Conservation (phyloP, 306 rosid genomes). For the Leucaena leucocephala region DNA sequence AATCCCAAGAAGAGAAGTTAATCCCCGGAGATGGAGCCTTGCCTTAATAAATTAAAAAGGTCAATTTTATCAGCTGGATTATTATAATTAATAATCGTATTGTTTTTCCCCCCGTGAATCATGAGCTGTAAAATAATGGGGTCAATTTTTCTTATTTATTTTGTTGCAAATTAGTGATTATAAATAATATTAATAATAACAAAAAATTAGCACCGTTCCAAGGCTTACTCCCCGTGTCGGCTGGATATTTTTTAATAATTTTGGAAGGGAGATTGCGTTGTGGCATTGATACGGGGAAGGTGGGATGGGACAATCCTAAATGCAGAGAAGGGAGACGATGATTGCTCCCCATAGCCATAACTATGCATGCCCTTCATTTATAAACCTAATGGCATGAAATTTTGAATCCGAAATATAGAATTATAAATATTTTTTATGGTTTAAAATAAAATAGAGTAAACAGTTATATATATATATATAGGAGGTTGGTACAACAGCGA, state of each 20-base stretch:
- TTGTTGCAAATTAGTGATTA: background rate
- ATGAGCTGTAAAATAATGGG: background rate
- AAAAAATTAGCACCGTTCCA: background rate
- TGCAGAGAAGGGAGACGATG: background rate
- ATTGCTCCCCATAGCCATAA: background rate
- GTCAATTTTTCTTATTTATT: background rate
- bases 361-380: too few relatives aligned
- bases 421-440: too few relatives aligned
- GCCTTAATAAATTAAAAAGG: background rate
- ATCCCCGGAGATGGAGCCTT: too few relatives aligned
- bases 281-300: background rate
- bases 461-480: too few relatives aligned
- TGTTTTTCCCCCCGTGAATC: background rate
- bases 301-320: background rate
- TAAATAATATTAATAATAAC: background rate
- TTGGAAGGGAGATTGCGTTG: too few relatives aligned
- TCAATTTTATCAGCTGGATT: constrained; percentile 3
- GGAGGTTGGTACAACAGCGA: too few relatives aligned
- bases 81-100: background rate
- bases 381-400: too few relatives aligned
- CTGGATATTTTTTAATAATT: too few relatives aligned
- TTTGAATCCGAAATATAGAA: too few relatives aligned
- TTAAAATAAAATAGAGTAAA: too few relatives aligned
- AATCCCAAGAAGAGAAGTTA: background rate
- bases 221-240: too few relatives aligned